Percentiles rank a stretch among this genome's conserved stretches.
These are phyloP conservation scores for Tetrahymena borealis DNA, from an alignment of 73 alveolate species.

Conservation along the genomic window DNA sequence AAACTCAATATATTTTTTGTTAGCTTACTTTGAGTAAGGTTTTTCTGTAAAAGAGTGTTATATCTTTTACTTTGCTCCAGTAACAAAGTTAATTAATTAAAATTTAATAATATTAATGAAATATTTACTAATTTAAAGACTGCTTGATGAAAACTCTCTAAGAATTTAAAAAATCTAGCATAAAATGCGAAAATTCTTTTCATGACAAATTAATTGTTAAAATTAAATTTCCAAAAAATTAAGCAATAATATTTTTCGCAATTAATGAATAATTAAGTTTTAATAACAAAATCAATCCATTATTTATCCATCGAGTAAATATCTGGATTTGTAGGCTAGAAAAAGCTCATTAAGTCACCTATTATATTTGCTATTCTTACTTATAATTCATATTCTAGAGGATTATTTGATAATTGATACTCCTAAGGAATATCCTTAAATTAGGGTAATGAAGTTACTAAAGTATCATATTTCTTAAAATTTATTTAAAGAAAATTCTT, in stretches of 20 bases:
- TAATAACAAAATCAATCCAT: background rate
- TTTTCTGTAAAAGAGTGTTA: too few species aligned
- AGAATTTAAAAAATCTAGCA: background rate
- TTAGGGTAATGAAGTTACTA: background rate
- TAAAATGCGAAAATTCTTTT: background rate
- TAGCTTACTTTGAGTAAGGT: too few species aligned
- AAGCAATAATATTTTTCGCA: background rate
- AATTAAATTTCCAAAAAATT: background rate
- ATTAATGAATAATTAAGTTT: background rate
- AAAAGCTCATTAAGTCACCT: background rate
- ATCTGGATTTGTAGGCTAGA: background rate
- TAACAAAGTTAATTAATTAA: background rate
- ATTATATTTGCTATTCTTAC: background rate
- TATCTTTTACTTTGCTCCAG: background rate
- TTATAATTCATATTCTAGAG: background rate
- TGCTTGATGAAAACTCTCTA: background rate
- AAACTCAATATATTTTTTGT: too few species aligned
- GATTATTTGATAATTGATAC: background rate
- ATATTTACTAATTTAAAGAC: background rate
- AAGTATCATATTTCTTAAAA: background rate
- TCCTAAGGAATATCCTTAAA: background rate
- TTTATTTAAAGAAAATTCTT: background rate
- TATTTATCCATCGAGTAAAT: background rate
- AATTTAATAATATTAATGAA: background rate
- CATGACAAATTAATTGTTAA: background rate